Evolutionary conservation across 179 eudicot species (phyloP).

Genomic region (Gypsophila paniculata): DNA sequence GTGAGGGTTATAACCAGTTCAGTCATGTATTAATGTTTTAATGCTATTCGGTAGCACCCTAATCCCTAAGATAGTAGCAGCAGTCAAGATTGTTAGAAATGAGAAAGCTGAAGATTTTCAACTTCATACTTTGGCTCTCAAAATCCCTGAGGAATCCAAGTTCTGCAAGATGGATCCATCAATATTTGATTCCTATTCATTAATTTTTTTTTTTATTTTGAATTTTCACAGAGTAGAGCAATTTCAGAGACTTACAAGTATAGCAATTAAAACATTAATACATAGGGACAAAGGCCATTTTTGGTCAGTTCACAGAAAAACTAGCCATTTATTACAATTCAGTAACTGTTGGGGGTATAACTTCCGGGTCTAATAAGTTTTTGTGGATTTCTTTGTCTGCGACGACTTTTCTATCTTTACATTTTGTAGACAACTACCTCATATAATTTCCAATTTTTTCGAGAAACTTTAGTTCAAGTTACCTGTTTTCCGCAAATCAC

Average conservation of each 20-base stretch:
- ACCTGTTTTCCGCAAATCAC: neutral
- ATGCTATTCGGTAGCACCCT: neutral
- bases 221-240: neutral
- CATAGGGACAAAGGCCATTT: neutral
- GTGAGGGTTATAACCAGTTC: neutral
- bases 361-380: neutral
- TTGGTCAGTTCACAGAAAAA: neutral
- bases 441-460: neutral
- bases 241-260: no score
- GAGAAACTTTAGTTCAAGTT: neutral
- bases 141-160: neutral
- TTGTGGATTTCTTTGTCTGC: neutral
- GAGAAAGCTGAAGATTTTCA: neutral
- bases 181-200: neutral
- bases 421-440: neutral
- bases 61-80: neutral
- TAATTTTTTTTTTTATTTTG: neutral
- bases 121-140: neutral
- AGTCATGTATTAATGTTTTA: neutral
- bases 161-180: neutral
- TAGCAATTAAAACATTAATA: no score
- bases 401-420: neutral
- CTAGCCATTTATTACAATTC: neutral
- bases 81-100: neutral
- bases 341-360: neutral